A percentile compares a stretch with the other conserved stretches of the same genome.
phyloP scores from a whole-genome alignment of 2,329 filamentous ascomycete species.

The Daldinia eschscholtzii region DNA sequence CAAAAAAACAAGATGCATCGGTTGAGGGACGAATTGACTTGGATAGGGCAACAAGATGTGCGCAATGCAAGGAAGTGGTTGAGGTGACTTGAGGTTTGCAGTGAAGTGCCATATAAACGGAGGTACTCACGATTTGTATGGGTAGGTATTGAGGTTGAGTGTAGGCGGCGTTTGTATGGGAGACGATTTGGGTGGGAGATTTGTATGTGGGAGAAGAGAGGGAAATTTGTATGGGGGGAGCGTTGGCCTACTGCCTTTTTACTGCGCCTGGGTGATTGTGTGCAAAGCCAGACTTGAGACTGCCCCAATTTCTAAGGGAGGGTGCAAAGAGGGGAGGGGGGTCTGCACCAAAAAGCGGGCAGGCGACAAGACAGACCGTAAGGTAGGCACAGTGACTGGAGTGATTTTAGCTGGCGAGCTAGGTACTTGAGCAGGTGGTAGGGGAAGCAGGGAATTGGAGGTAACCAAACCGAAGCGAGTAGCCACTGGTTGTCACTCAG shows the following conservation, averaged over 20 bases:
- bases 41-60: constrained; percentile 13
- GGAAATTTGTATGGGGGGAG: constrained; percentile 68
- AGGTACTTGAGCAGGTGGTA: constrained; percentile 15
- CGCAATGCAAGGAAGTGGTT: constrained; percentile 27
- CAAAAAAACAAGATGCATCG: constrained; percentile 29
- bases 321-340: constrained; percentile 44
- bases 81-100: constrained; percentile 59
- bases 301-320: constrained; percentile 46
- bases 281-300: constrained; percentile 47
- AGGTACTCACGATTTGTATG: constrained; percentile 68
- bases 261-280: constrained; percentile 74
- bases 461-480: constrained; percentile 10
- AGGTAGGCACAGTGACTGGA: constrained; percentile 33
- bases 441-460: constrained; percentile 10
- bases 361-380: constrained; percentile 34
- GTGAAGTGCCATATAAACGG: constrained; percentile 54
- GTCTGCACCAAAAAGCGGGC: constrained; percentile 51
- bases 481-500: constrained; percentile 3
- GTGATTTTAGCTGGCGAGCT: constrained; percentile 17
- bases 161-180: constrained; percentile 63
- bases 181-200: constrained; percentile 66
- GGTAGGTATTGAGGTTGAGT: constrained; percentile 58
- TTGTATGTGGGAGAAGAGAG: constrained; percentile 73
- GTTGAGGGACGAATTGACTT: constrained; percentile 26
- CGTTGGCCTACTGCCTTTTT: constrained; percentile 70